These are phyloP conservation scores for Opeltia flavorubescens DNA, from an alignment of 495 filamentous ascomycete genomes.

Conservation along the genomic window DNA sequence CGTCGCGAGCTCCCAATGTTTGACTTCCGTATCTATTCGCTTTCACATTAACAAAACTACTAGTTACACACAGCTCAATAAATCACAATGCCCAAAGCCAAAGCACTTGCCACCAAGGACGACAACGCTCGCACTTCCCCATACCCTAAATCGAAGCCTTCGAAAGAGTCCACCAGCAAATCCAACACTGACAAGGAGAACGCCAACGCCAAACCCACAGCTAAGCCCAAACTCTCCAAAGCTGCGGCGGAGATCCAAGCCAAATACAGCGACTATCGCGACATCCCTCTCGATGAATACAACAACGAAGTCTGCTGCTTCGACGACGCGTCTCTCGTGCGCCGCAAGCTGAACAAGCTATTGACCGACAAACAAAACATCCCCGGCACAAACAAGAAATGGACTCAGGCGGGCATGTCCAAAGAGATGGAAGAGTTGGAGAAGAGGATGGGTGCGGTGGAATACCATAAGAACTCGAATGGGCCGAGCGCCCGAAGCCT, in stretches of 20 bases:
- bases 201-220: slow-evolving; percentile 6
- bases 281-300: slow-evolving; percentile 8
- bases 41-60: too few relatives aligned
- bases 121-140: neutral
- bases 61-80: neutral
- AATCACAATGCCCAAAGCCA: neutral
- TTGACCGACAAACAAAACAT: slow-evolving; percentile 8
- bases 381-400: slow-evolving; percentile 10
- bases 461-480: slow-evolving; percentile 6
- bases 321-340: slow-evolving; percentile 12
- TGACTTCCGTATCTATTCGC: too few relatives aligned
- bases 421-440: slow-evolving; percentile 13
- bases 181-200: slow-evolving; percentile 15
- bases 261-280: slow-evolving; percentile 9
- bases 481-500: slow-evolving; percentile 3
- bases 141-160: slow-evolving; percentile 12
- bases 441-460: neutral
- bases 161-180: slow-evolving; percentile 1
- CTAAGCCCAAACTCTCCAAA: slow-evolving; percentile 4
- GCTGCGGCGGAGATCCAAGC: neutral
- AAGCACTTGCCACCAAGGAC: neutral
- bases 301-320: slow-evolving; percentile 14
- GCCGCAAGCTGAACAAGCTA: slow-evolving; percentile 14
- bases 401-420: slow-evolving; percentile 9
- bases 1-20: too few relatives aligned